phyloP scores from a whole-genome alignment of 768 basidiomycete genomes.

The Russula abietina region DNA sequence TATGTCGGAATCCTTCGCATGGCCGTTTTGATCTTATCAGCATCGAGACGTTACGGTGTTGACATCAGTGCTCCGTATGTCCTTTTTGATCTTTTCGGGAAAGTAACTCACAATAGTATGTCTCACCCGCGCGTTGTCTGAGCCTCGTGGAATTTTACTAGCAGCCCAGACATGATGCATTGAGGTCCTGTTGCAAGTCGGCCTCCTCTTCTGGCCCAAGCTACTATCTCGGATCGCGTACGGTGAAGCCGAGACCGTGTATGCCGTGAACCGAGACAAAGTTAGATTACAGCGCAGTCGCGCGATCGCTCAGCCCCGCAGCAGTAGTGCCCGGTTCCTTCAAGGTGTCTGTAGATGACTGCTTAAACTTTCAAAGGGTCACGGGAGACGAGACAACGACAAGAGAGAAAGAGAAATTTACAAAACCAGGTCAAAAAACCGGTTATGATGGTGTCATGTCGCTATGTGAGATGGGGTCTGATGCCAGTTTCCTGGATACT shows the following conservation, averaged over 20 bases:
- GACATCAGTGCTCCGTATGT: too few relatives aligned
- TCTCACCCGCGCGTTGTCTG: background rate
- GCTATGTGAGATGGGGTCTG: background rate
- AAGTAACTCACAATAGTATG: background rate
- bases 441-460: background rate
- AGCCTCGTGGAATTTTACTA: background rate
- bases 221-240: background rate
- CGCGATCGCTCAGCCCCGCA: background rate
- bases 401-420: too few relatives aligned
- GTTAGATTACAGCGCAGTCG: background rate
- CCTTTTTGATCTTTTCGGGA: too few relatives aligned
- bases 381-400: too few relatives aligned
- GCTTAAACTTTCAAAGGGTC: too few relatives aligned
- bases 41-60: too few relatives aligned
- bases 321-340: too few relatives aligned
- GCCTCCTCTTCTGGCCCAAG: background rate
- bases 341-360: too few relatives aligned
- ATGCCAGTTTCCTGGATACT: background rate
- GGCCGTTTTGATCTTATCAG: background rate
- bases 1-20: background rate
- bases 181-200: background rate
- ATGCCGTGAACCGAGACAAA: background rate
- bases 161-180: too few relatives aligned
- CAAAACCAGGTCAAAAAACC: background rate
- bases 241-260: too few relatives aligned